phyloP scores from a whole-genome alignment of 1,284 basidiomycete genomes.

The Neonothopanus nambi region DNA sequence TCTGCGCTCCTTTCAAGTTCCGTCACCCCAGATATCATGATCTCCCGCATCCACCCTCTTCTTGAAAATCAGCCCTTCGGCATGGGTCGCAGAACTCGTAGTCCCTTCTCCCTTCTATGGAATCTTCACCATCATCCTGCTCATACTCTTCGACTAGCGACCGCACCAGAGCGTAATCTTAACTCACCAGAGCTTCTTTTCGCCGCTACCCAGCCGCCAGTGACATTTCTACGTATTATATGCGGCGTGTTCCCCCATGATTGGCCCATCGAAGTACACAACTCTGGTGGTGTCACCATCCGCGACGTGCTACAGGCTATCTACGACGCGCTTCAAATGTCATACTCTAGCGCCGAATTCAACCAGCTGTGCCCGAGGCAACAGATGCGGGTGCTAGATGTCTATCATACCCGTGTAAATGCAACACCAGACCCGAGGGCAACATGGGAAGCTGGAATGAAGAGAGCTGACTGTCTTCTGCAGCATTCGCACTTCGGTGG shows the following conservation, averaged over 20 bases:
- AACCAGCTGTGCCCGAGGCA: slow-evolving; percentile 40
- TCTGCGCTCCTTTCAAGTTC: too few relatives aligned
- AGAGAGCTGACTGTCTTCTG: slow-evolving; percentile 48
- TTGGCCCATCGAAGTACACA: slow-evolving; percentile 41
- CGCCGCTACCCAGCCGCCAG: slow-evolving; percentile 43
- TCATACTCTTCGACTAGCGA: slow-evolving; percentile 27
- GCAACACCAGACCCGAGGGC: slow-evolving; percentile 31
- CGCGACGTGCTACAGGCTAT: slow-evolving; percentile 47
- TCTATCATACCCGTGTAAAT: slow-evolving; percentile 45
- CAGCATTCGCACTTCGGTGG: slow-evolving; percentile 51
- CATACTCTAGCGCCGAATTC: slow-evolving; percentile 43
- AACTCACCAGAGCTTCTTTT: slow-evolving; percentile 35
- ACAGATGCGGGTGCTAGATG: slow-evolving; percentile 35
- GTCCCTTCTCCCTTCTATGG: slow-evolving; percentile 40
- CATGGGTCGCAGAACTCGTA: slow-evolving; percentile 5
- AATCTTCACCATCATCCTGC: slow-evolving; percentile 44
- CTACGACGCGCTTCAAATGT: slow-evolving; percentile 35
- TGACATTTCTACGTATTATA: slow-evolving; percentile 37
- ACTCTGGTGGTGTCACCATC: slow-evolving; percentile 45
- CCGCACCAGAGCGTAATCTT: slow-evolving; percentile 26
- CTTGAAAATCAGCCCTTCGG: slow-evolving; percentile 17
- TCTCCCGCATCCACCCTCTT: slow-evolving; percentile 13
- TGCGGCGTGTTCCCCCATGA: slow-evolving; percentile 45
- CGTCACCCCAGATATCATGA: background rate
- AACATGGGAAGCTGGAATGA: slow-evolving; percentile 39